phyloP scores from a whole-genome alignment of 192 early-diverging fungal genomes.

The Linnemannia zychae region DNA sequence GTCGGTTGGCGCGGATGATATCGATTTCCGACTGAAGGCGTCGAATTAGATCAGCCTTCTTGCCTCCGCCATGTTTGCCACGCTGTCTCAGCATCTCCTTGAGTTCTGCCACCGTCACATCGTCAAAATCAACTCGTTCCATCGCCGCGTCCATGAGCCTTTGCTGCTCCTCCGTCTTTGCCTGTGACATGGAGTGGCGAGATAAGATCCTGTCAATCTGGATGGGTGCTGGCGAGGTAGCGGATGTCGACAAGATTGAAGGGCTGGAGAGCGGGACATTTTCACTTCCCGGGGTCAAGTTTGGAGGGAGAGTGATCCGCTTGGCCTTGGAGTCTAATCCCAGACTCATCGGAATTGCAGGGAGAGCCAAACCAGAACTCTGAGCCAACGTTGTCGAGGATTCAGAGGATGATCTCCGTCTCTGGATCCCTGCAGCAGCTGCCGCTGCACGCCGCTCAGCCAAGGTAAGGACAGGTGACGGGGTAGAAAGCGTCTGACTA shows the following conservation, averaged over 20 bases:
- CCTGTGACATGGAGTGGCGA: conserved; percentile 35
- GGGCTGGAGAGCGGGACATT: conserved; percentile 28
- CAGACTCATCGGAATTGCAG: conserved; percentile 31
- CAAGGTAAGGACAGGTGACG: conserved; percentile 22
- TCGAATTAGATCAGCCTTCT: conserved; percentile 77
- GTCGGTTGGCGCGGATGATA: conserved; percentile 58
- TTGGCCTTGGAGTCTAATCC: conserved; percentile 35
- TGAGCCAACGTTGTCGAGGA: conserved; percentile 19
- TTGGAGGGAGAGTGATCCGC: conserved; percentile 23
- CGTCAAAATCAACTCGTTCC: conserved; percentile 76
- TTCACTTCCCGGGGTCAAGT: conserved; percentile 36
- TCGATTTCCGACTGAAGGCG: conserved; percentile 75
- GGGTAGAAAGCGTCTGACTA: not conserved
- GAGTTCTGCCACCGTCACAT: conserved; percentile 80
- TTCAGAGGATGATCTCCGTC: conserved; percentile 44
- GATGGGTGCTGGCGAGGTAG: conserved; percentile 43
- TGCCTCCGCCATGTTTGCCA: conserved; percentile 77
- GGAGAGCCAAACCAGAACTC: not conserved
- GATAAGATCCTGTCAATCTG: conserved; percentile 49
- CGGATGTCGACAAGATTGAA: conserved; percentile 32
- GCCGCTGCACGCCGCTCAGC: conserved; percentile 48
- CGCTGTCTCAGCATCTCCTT: conserved; percentile 80
- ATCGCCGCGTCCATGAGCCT: conserved; percentile 73
- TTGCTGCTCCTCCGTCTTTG: conserved; percentile 63
- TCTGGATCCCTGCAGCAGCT: conserved; percentile 36